Evolutionary conservation across 2,329 filamentous ascomycete species (phyloP).

Genomic region (Trichoderma sp.): DNA sequence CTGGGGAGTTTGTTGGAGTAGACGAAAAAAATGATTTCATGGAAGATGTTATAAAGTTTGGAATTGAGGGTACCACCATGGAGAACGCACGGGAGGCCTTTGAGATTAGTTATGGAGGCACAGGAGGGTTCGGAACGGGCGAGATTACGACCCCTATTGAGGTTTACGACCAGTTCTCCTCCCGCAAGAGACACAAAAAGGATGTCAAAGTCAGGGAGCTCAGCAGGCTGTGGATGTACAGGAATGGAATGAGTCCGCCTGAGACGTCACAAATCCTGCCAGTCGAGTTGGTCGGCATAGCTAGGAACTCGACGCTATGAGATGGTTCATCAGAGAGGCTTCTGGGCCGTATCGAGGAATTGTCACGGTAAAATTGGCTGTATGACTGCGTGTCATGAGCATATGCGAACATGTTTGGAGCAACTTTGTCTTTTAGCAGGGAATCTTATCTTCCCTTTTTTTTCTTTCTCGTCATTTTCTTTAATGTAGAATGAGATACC

Average conservation of each 20-base stretch:
- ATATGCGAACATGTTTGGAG: background rate
- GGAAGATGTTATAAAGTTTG: slow-evolving; percentile 52
- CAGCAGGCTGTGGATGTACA: slow-evolving; percentile 60
- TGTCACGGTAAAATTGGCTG: background rate
- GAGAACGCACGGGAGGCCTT: slow-evolving; percentile 46
- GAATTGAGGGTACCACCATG: slow-evolving; percentile 42
- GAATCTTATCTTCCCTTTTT: background rate
- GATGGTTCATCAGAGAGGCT: background rate
- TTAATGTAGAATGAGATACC: background rate
- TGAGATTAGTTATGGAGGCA: slow-evolving; percentile 46
- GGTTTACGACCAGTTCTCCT: slow-evolving; percentile 34
- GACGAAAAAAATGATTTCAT: slow-evolving; percentile 57
- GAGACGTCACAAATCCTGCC: slow-evolving; percentile 39
- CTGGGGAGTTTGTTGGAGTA: slow-evolving; percentile 41
- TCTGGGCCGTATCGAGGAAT: background rate
- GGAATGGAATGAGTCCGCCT: slow-evolving; percentile 55
- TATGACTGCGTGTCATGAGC: background rate
- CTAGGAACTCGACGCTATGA: slow-evolving; percentile 10
- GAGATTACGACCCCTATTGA: slow-evolving; percentile 37
- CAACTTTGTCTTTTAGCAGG: background rate
- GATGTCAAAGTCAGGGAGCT: slow-evolving; percentile 56
- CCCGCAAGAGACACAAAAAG: slow-evolving; percentile 30
- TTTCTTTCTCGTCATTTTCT: background rate
- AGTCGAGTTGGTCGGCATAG: slow-evolving; percentile 32
- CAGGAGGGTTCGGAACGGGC: slow-evolving; percentile 36